A percentile compares a stretch with the other conserved stretches of the same genome.
Conservation (phyloP, 2,329 filamentous ascomycete species). For the Fulvia fulva region DNA sequence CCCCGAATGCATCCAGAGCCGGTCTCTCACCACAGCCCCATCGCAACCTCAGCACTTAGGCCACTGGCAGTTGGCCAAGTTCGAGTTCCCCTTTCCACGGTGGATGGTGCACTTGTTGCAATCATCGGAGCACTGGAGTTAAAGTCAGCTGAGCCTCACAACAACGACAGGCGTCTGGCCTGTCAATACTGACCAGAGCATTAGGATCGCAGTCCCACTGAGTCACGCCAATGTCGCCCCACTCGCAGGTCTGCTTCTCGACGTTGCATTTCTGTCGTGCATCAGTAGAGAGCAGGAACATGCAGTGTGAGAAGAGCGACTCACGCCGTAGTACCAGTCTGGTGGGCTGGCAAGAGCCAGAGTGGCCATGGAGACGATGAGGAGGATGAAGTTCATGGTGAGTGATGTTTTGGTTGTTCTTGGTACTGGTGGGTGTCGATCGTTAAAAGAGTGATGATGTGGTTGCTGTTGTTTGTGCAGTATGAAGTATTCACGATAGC, state of each 20-base stretch:
- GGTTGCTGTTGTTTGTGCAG: neutral
- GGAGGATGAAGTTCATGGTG: neutral
- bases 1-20: neutral
- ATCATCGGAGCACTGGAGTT: neutral
- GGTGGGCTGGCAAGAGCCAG: neutral
- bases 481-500: neutral
- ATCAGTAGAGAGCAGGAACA: neutral
- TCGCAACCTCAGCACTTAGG: neutral
- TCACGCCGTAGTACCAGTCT: neutral
- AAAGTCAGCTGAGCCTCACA: too few relatives aligned
- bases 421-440: neutral
- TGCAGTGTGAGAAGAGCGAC: neutral
- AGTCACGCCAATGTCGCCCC: constrained; percentile 1
- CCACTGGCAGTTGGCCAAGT: neutral
- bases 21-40: neutral
- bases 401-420: neutral
- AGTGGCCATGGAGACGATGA: neutral
- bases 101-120: constrained; percentile 1
- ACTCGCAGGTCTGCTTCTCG: neutral
- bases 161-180: too few relatives aligned
- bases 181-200: neutral
- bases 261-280: neutral
- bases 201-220: neutral
- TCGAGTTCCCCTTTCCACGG: neutral
- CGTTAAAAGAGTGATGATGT: neutral